These are phyloP conservation scores for Colletotrichum sp. DNA, from an alignment of 2,329 filamentous ascomycete species.

Conservation along the genomic window DNA sequence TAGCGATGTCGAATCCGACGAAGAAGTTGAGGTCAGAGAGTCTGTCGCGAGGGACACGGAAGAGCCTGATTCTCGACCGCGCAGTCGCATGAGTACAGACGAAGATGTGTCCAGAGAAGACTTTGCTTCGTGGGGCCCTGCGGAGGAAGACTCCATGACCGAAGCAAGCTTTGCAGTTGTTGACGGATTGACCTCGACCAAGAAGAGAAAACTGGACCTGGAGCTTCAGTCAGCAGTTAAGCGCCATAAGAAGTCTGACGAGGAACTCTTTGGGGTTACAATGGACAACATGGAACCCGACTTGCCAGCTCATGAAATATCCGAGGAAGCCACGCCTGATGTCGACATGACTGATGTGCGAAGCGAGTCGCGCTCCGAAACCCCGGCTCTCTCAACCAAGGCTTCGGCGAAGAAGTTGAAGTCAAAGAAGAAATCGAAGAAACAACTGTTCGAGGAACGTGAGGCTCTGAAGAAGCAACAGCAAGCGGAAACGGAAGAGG, in stretches of 20 bases:
- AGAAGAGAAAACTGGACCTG: constrained; percentile 76
- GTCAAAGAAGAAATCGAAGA: constrained; percentile 78
- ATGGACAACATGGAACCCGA: constrained; percentile 57
- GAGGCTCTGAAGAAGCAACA: constrained; percentile 63
- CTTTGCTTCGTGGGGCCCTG: constrained; percentile 49
- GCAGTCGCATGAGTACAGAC: constrained; percentile 73
- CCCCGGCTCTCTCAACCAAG: constrained; percentile 48
- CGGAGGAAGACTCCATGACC: constrained; percentile 70
- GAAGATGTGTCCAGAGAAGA: constrained; percentile 49
- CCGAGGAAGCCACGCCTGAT: constrained; percentile 56
- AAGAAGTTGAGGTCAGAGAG: constrained; percentile 67
- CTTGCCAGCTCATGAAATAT: constrained; percentile 48
- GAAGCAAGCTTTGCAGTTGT: constrained; percentile 72
- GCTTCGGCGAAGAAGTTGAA: constrained; percentile 64
- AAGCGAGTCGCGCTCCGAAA: constrained; percentile 49
- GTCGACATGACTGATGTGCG: constrained; percentile 49
- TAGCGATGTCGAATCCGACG: constrained; percentile 87
- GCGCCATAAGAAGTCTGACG: constrained; percentile 79
- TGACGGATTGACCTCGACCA: constrained; percentile 55
- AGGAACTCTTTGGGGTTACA: constrained; percentile 75
- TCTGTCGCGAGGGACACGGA: constrained; percentile 78
- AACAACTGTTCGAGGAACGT: constrained; percentile 73
- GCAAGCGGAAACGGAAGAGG: constrained; percentile 37
- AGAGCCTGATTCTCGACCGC: constrained; percentile 80
- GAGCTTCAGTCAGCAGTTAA: constrained; percentile 75